Percentiles rank a stretch among this genome's conserved stretches.
phyloP scores from a whole-genome alignment of 2,329 filamentous ascomycete genomes.

The Aspergillus viridinutans region DNA sequence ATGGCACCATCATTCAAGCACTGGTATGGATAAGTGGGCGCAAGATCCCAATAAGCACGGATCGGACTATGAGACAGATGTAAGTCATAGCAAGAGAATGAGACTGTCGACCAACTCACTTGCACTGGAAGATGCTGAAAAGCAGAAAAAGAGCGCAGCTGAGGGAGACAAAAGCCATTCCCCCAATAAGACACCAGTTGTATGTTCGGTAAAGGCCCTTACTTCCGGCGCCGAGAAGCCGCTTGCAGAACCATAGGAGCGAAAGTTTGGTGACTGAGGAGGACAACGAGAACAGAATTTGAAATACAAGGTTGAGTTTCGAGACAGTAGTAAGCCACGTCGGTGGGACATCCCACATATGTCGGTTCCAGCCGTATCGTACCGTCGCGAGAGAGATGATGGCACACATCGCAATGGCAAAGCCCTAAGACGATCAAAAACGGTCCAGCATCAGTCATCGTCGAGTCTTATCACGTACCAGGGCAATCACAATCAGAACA shows the following conservation, averaged over 20 bases:
- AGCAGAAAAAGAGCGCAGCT: slow-evolving; percentile 29
- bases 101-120: slow-evolving; percentile 22
- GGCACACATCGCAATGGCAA: slow-evolving; percentile 33
- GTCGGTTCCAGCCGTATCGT: slow-evolving; percentile 36
- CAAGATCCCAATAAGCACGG: slow-evolving; percentile 30
- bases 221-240: slow-evolving; percentile 25
- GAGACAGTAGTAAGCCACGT: slow-evolving; percentile 25
- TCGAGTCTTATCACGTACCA: slow-evolving; percentile 24
- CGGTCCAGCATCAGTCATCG: not conserved
- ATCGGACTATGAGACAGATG: slow-evolving; percentile 22
- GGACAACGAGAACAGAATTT: slow-evolving; percentile 35
- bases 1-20: slow-evolving; percentile 28
- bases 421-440: slow-evolving; percentile 15
- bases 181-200: slow-evolving; percentile 20
- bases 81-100: not conserved
- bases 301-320: slow-evolving; percentile 34
- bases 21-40: slow-evolving; percentile 20
- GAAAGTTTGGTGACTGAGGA: slow-evolving; percentile 37
- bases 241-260: slow-evolving; percentile 35
- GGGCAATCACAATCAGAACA: slow-evolving; percentile 41
- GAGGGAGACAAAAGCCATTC: slow-evolving; percentile 20
- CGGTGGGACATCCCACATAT: slow-evolving; percentile 39
- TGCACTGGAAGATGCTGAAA: slow-evolving; percentile 38
- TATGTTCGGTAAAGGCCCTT: slow-evolving; percentile 24
- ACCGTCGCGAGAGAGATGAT: slow-evolving; percentile 31